phyloP scores from a whole-genome alignment of 23 red algal species.

The Cyanidioschyzon merolae region DNA sequence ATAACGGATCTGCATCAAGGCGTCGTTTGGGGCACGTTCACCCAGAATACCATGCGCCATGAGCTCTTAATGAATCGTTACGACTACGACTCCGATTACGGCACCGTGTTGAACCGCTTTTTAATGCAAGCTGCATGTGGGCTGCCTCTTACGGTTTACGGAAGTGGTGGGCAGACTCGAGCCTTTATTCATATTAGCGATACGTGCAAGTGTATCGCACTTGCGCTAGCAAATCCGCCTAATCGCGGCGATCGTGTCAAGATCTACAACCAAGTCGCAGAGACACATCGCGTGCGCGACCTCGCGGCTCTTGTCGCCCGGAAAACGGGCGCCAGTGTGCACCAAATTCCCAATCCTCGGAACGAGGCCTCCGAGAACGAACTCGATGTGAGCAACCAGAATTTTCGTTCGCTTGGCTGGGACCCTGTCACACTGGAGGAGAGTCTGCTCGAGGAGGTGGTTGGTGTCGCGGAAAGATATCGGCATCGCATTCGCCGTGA shows the following conservation, averaged over 20 bases:
- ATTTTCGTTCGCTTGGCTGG: constrained; percentile 73
- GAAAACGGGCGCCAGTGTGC: constrained; percentile 66
- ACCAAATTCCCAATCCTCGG: constrained; percentile 73
- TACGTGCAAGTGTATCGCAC: constrained; percentile 77
- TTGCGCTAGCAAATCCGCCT: constrained; percentile 85
- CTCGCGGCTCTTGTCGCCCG: constrained; percentile 59
- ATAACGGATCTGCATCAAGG: constrained; percentile 99
- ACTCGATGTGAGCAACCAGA: constrained; percentile 83
- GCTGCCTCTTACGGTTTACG: constrained; percentile 91
- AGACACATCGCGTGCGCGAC: constrained; percentile 93
- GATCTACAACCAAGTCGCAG: constrained; percentile 97
- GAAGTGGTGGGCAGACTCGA: constrained; percentile 96
- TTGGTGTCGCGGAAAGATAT: constrained; percentile 72
- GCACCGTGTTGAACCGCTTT: constrained; percentile 96
- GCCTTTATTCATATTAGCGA: constrained; percentile 99
- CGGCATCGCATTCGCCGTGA: constrained; percentile 52
- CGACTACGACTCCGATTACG: constrained; percentile 95
- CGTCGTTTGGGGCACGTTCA: constrained; percentile 99
- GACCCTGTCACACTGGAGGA: constrained; percentile 60
- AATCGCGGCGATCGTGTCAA: constrained; percentile 61
- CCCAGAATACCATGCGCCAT: constrained; percentile 51
- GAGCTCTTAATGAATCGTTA: constrained; percentile 96
- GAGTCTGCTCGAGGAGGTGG: constrained; percentile 89
- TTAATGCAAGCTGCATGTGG: constrained; percentile 90
- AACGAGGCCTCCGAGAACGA: constrained; percentile 96